phyloP scores from a whole-genome alignment of 495 filamentous ascomycete species.

The Aspergillus affinis region DNA sequence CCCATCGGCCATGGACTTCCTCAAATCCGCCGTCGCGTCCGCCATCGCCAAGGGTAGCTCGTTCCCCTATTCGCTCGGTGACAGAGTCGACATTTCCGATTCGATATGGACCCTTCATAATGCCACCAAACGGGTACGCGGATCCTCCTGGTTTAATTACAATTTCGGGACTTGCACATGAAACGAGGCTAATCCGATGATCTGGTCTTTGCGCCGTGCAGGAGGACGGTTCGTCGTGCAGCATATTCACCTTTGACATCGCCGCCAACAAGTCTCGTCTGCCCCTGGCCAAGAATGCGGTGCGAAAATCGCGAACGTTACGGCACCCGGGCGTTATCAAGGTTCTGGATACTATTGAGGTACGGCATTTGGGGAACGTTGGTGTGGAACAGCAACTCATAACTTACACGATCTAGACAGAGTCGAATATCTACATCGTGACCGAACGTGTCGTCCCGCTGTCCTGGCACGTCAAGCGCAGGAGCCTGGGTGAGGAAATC shows the following conservation, averaged over 20 bases:
- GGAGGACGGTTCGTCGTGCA: constrained; percentile 92
- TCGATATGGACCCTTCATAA: constrained; percentile 93
- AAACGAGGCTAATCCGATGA: neutral
- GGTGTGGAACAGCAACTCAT: too few relatives aligned
- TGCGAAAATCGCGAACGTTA: constrained; percentile 86
- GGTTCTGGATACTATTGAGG: constrained; percentile 91
- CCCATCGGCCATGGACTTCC: constrained; percentile 75
- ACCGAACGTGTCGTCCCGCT: constrained; percentile 87
- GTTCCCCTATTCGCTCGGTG: constrained; percentile 88
- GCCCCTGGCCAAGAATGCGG: constrained; percentile 86
- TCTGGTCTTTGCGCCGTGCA: constrained; percentile 30
- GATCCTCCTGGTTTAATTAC: neutral
- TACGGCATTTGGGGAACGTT: constrained; percentile 32
- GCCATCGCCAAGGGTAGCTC: constrained; percentile 93
- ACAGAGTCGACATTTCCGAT: constrained; percentile 81
- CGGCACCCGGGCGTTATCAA: constrained; percentile 92
- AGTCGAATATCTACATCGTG: constrained; percentile 89
- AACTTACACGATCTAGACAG: constrained; percentile 59
- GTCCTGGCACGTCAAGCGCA: constrained; percentile 80
- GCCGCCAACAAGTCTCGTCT: constrained; percentile 72
- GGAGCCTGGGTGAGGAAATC: constrained; percentile 81
- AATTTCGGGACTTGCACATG: neutral
- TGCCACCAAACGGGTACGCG: constrained; percentile 79
- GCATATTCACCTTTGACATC: constrained; percentile 94
- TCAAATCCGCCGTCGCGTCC: constrained; percentile 95